Conservation (phyloP, 2,329 filamentous ascomycete genomes). For the Neonectria neomacrospora region DNA sequence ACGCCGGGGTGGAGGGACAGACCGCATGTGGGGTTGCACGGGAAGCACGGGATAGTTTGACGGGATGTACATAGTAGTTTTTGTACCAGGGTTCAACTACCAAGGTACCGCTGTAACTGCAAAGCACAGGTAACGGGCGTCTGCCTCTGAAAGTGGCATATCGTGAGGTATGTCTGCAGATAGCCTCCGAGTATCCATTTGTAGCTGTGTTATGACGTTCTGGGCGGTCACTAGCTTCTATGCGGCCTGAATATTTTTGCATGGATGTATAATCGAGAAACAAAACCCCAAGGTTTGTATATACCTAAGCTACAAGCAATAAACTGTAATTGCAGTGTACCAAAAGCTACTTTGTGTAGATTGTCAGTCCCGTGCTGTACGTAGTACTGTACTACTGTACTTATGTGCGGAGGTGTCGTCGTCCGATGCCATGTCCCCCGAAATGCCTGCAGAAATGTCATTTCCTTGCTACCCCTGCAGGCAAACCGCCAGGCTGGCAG, state of each 20-base stretch:
- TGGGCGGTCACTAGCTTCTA: background rate
- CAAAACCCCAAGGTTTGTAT: background rate
- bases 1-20: constrained; percentile 10
- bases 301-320: background rate
- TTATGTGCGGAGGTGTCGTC: background rate
- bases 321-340: background rate
- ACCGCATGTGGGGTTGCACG: constrained; percentile 3
- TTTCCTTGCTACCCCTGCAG: constrained; percentile 33
- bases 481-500: constrained; percentile 36
- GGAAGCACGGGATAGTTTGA: constrained; percentile 2
- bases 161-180: background rate
- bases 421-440: constrained; percentile 13
- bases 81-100: background rate
- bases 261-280: background rate
- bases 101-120: background rate
- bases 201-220: background rate
- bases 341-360: too few species aligned
- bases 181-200: background rate
- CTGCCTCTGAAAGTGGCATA: background rate
- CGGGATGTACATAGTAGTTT: background rate
- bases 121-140: background rate
- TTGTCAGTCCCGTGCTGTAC: too few species aligned
- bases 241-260: background rate
- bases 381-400: too few species aligned
- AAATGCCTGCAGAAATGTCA: constrained; percentile 27